phyloP scores from a whole-genome alignment of 2,329 filamentous ascomycete genomes.

The Pyrenophora tritici-repentis region DNA sequence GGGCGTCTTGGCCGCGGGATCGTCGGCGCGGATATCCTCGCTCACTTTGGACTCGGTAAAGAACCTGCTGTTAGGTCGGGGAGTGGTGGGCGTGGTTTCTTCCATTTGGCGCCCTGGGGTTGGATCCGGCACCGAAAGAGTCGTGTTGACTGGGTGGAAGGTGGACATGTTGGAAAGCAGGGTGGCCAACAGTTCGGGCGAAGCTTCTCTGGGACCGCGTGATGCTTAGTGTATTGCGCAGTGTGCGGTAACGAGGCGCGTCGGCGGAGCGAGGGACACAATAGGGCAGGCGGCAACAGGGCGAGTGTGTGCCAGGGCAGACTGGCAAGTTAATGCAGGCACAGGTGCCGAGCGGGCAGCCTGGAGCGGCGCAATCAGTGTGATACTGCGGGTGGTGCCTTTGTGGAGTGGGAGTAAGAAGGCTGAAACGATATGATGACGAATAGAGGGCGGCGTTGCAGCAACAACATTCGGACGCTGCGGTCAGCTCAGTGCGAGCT shows the following conservation, averaged over 20 bases:
- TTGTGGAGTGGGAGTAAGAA: conserved; percentile 33
- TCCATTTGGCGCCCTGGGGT: conserved; percentile 55
- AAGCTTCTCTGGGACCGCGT: conserved; percentile 8
- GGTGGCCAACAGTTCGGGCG: conserved; percentile 3
- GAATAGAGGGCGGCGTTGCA: conserved; percentile 39
- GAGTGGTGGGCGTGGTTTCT: conserved; percentile 62
- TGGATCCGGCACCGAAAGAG: conserved; percentile 51
- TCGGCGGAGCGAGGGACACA: conserved; percentile 6
- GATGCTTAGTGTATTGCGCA: conserved; percentile 16
- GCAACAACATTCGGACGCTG: conserved; percentile 44
- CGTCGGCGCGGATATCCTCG: conserved; percentile 47
- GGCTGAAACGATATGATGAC: conserved; percentile 48
- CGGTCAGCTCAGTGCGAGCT: conserved; percentile 13
- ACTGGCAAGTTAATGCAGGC: conserved; percentile 10
- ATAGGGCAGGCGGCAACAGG: background rate
- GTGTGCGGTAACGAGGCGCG: conserved; percentile 11
- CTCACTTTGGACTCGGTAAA: conserved; percentile 45
- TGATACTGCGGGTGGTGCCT: conserved; percentile 26
- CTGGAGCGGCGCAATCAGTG: conserved; percentile 17
- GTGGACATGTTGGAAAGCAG: conserved; percentile 54
- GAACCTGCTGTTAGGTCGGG: conserved; percentile 52
- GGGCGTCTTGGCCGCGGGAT: conserved; percentile 62
- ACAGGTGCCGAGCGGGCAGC: conserved; percentile 6
- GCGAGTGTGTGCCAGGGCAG: conserved; percentile 4
- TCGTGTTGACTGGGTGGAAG: conserved; percentile 66